phyloP scores from a whole-genome alignment of 352 stramenopile species.

The Pythium phragmitis region DNA sequence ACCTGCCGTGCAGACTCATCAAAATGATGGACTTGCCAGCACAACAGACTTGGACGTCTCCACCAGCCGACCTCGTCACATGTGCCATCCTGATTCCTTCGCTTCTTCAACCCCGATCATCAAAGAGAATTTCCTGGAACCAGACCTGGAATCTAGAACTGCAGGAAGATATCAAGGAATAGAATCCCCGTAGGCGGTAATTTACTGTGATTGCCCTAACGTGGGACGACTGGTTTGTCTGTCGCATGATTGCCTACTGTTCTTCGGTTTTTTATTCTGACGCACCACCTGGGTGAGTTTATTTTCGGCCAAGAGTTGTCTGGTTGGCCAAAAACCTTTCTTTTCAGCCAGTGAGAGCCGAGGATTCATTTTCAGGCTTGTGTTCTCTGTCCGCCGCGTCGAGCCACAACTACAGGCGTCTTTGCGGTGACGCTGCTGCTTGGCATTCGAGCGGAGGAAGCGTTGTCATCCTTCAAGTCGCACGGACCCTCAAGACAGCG shows the following conservation, averaged over 20 bases:
- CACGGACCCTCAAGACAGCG: not conserved
- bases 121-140: conserved; percentile 18
- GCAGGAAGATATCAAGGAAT: conserved; percentile 19
- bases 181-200: conserved; percentile 7
- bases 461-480: conserved; percentile 21
- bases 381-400: conserved; percentile 14
- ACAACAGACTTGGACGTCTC: not conserved
- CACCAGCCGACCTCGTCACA: conserved; percentile 3
- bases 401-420: not conserved
- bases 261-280: conserved; percentile 29
- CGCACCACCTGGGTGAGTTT: not conserved
- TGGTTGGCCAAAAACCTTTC: conserved; percentile 16
- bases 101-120: conserved; percentile 19
- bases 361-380: conserved; percentile 12
- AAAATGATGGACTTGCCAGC: not conserved
- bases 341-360: conserved; percentile 26
- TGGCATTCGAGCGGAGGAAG: conserved; percentile 18
- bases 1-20: not conserved
- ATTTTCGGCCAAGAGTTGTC: conserved; percentile 8
- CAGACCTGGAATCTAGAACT: conserved; percentile 27
- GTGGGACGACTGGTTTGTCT: conserved; percentile 12
- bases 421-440: conserved; percentile 25
- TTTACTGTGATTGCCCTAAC: conserved; percentile 11
- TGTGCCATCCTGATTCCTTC: conserved; percentile 2
- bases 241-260: conserved; percentile 22